phyloP scores from a whole-genome alignment of 2,329 filamentous ascomycete genomes.

The Xylaria sp. region DNA sequence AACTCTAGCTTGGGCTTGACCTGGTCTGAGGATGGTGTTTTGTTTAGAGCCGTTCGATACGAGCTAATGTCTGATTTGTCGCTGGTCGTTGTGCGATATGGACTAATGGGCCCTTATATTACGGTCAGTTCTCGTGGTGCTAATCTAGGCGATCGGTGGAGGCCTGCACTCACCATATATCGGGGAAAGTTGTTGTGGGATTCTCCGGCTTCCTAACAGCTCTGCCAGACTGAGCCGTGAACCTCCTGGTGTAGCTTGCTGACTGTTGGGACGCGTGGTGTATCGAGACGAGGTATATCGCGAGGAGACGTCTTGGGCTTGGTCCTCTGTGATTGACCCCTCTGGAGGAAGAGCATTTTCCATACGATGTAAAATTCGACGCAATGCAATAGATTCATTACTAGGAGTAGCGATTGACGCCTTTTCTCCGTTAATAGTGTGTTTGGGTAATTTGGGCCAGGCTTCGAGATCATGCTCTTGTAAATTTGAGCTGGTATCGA shows the following conservation, averaged over 20 bases:
- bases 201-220: conserved; percentile 22
- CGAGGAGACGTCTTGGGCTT: conserved; percentile 29
- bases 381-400: conserved; percentile 18
- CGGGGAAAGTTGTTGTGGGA: conserved; percentile 18
- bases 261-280: conserved; percentile 34
- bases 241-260: conserved; percentile 29
- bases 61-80: conserved; percentile 39
- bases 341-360: conserved; percentile 3
- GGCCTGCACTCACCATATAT: conserved; percentile 30
- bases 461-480: background rate
- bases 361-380: conserved; percentile 7
- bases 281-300: conserved; percentile 38
- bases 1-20: conserved; percentile 7
- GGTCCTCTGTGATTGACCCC: conserved; percentile 1
- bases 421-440: background rate
- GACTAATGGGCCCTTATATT: conserved; percentile 26
- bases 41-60: conserved; percentile 38
- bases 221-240: conserved; percentile 30
- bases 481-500: background rate
- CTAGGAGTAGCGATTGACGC: background rate
- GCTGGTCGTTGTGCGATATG: conserved; percentile 26
- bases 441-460: background rate
- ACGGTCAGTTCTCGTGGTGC: background rate
- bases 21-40: conserved; percentile 27
- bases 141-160: background rate